A percentile compares a stretch with the other conserved stretches of the same genome.
Evolutionary conservation across 306 rosid species (phyloP).

Genomic region (Medicago arabica): DNA sequence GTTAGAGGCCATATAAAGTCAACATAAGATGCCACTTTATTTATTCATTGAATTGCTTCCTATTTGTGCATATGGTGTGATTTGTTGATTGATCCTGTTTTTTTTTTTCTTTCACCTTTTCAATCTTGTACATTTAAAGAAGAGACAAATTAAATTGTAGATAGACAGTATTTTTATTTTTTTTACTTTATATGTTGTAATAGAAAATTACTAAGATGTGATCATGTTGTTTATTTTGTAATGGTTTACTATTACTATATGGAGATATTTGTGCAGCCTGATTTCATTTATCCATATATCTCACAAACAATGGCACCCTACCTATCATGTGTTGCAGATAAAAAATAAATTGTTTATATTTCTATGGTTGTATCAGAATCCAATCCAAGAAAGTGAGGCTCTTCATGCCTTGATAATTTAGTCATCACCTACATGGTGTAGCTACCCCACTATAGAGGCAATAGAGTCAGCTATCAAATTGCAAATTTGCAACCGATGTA

Average conservation of each 20-base stretch:
- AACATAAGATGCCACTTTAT: constrained; percentile 38
- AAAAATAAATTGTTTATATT: too few species aligned
- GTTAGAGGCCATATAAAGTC: constrained; percentile 41
- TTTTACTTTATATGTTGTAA: constrained; percentile 28
- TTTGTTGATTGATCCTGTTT: constrained; percentile 45
- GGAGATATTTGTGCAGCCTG: too few species aligned
- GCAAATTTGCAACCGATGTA: not conserved
- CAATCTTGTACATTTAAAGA: constrained; percentile 47
- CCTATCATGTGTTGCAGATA: too few species aligned
- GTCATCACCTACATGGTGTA: not conserved
- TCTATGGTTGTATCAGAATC: not conserved
- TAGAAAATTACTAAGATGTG: constrained; percentile 29
- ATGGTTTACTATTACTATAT: not conserved
- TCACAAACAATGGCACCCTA: too few species aligned
- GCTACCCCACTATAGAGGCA: not conserved
- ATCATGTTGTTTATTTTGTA: constrained; percentile 7
- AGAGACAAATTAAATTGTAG: constrained; percentile 40
- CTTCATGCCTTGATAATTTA: not conserved
- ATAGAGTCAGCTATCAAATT: constrained; percentile 5
- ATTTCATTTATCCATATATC: too few species aligned
- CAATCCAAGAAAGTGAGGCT: not conserved
- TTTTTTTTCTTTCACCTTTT: not conserved
- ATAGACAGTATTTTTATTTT: constrained; percentile 26
- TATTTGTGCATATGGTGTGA: constrained; percentile 48
- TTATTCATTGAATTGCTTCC: constrained; percentile 44